Evolutionary conservation across 2,329 filamentous ascomycete genomes (phyloP), one percentile per base, ranked within the genome.

Genomic region (Botrytis hyacinthi): DNA sequence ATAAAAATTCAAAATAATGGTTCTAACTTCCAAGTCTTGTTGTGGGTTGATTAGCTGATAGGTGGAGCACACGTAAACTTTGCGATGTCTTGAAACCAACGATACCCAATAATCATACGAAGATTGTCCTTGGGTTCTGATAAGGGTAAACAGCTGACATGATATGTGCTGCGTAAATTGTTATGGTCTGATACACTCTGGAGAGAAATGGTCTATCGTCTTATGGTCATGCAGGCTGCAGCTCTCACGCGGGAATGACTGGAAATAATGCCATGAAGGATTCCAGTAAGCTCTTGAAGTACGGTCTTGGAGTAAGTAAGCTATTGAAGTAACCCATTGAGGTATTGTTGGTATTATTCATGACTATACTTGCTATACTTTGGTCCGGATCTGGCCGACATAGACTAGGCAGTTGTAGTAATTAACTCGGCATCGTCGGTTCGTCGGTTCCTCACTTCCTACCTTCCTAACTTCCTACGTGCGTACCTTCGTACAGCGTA

Each of bases 31-130:
- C 35, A 68, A 54, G 26, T 35, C 62, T 46, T 65, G 42, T 46
- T 6, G 42, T 66, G 46, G 44, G 16, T 48, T 18, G 29, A 66
- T 26, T 48, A 29, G n/a, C 51, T 57, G n/a, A 57, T 29, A 48
- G 42, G 29, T 46, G 40, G 62, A 46, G 42, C 22, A 29, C 32
- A 18, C 46, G 46, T 54, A 67, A 67, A 54, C 46, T 67, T 67
- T 67, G 65, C 3, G 9, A 68, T 37, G 26, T n/a, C 35, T 68
- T 42, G 66, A 68, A 42, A 68, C 51, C 35, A 57, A 42, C 42
- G 66, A 68, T 68, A 57, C 66, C 66, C 66, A 68, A 57, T 68
- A 42, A 57, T 68, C 35, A 37, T 57, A 57, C 35, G 35, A 42
- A 26, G 16, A 37, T 57, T 22, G 29, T 26, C 18, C 48, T 68